Conservation (phyloP, 306 rosid species). For the Prunus kanzakura region DNA sequence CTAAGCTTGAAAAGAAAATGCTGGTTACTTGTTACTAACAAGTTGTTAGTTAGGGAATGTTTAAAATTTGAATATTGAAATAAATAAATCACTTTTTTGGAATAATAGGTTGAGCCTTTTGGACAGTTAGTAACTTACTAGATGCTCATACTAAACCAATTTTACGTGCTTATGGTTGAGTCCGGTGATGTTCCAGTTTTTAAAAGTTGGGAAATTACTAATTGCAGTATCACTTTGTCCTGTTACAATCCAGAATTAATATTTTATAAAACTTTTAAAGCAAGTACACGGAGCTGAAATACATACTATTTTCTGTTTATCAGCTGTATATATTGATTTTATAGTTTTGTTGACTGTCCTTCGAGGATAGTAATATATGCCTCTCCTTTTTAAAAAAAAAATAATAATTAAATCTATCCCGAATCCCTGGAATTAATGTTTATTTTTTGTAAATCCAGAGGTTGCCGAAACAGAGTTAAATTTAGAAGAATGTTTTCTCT, state of each 20-base stretch:
- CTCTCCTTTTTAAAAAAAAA: neutral
- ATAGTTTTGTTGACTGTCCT: neutral
- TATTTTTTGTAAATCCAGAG: constrained; percentile 41
- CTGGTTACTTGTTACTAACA: no score
- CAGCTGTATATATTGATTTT: neutral
- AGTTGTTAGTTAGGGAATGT: no score
- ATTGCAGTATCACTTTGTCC: neutral
- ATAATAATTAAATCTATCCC: neutral
- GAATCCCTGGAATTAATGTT: neutral
- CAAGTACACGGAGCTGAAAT: neutral
- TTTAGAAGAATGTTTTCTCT: constrained; percentile 65
- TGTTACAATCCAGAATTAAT: neutral
- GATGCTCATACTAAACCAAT: neutral
- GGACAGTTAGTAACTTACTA: neutral
- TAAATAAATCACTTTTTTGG: neutral
- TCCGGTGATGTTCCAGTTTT: neutral
- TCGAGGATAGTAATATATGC: neutral
- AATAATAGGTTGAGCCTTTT: neutral
- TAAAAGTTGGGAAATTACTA: neutral
- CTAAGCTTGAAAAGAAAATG: no score
- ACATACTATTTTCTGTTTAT: neutral
- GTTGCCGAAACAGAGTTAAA: constrained; percentile 57
- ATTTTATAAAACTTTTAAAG: neutral
- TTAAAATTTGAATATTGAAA: no score
- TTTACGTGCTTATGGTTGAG: neutral